Conservation (phyloP, 2,329 filamentous ascomycete genomes). For the Claviceps purpurea region DNA sequence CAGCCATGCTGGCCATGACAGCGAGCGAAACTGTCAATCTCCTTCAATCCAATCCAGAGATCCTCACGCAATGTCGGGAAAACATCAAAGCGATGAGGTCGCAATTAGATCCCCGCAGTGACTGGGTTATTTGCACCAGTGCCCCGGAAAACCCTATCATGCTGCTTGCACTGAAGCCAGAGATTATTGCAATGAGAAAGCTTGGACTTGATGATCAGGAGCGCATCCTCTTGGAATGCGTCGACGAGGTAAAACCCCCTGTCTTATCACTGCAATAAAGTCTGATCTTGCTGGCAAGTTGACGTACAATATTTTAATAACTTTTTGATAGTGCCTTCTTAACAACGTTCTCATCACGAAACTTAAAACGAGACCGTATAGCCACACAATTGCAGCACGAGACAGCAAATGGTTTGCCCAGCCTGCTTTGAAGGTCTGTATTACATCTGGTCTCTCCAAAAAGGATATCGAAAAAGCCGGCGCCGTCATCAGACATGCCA, state of each 20-base stretch:
- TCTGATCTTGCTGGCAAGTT: neutral
- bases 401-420: constrained; percentile 57
- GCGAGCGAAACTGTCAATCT: constrained; percentile 82
- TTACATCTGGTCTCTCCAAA: constrained; percentile 76
- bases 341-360: constrained; percentile 86
- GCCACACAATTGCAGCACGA: constrained; percentile 48
- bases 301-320: neutral
- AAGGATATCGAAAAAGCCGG: constrained; percentile 96
- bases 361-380: constrained; percentile 64
- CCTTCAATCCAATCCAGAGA: constrained; percentile 75
- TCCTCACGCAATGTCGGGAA: constrained; percentile 66
- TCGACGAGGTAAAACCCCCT: constrained; percentile 70
- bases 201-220: constrained; percentile 68
- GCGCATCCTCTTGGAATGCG: constrained; percentile 70
- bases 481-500: constrained; percentile 73
- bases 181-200: constrained; percentile 59
- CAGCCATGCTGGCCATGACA: constrained; percentile 88
- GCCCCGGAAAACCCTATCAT: constrained; percentile 75
- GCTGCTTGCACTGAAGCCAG: constrained; percentile 69
- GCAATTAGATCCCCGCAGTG: constrained; percentile 82
- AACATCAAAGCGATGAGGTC: constrained; percentile 75
- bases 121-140: constrained; percentile 81
- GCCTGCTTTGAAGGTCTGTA: constrained; percentile 80
- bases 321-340: constrained; percentile 48
- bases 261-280: neutral